phyloP scores from a whole-genome alignment of 2,329 filamentous ascomycete genomes.

The Coniochaeta prunicola region DNA sequence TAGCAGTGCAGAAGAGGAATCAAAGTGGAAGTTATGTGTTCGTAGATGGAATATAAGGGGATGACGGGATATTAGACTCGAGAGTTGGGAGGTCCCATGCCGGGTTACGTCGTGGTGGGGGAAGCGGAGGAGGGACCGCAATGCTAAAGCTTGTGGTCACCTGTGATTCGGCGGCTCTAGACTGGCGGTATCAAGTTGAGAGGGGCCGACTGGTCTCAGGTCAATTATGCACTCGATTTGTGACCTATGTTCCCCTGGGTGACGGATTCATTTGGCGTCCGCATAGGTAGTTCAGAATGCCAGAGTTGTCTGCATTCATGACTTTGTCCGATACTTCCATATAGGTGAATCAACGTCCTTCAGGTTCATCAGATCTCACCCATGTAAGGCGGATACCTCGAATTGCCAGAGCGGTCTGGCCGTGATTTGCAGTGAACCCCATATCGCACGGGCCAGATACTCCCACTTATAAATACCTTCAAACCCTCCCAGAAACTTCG shows the following conservation, averaged over 20 bases:
- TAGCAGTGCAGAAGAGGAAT: not conserved
- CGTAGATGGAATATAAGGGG: not conserved
- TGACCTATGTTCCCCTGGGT: not conserved
- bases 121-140: not conserved
- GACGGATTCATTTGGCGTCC: no score
- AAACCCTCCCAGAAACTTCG: not conserved
- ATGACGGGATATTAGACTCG: not conserved
- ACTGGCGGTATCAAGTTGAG: constrained; percentile 2
- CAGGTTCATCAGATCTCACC: no score
- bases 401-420: not conserved
- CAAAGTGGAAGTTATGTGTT: not conserved
- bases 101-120: constrained; percentile 1
- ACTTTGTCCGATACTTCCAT: no score
- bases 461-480: not conserved
- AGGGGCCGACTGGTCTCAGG: not conserved
- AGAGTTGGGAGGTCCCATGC: not conserved
- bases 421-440: not conserved
- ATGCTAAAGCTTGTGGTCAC: not conserved
- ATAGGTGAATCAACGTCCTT: no score
- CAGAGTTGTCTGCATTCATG: no score
- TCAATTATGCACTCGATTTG: not conserved
- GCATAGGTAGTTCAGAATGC: no score
- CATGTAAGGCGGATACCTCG: no score
- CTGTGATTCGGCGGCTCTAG: not conserved
- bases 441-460: not conserved